A percentile compares a stretch with the other conserved stretches of the same genome.
Evolutionary conservation across 805 yeast genomes (phyloP).

Genomic region (Teunomyces panamensis): DNA sequence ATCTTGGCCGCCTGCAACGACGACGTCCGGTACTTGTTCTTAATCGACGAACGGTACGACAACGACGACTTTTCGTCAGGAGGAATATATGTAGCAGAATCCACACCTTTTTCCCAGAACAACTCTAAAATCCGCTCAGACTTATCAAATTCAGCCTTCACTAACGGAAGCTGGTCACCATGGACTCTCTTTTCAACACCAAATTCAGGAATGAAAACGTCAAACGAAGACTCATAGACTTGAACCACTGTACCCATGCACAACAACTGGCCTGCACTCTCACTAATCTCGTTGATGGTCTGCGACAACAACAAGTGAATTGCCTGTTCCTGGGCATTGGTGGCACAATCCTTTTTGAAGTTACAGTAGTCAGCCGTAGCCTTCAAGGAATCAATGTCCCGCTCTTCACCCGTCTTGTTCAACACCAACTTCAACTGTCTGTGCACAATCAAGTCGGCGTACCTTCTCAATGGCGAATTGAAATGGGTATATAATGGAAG

Average conservation of each 20-base stretch:
- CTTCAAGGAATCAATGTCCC: slow-evolving; percentile 65
- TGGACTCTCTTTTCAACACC: slow-evolving; percentile 96
- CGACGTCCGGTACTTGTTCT: slow-evolving; percentile 72
- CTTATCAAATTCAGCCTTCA: slow-evolving; percentile 89
- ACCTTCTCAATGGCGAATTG: slow-evolving; percentile 88
- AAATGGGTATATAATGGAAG: slow-evolving; percentile 89
- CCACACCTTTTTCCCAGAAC: slow-evolving; percentile 91
- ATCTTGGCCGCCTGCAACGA: slow-evolving; percentile 67
- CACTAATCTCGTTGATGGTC: slow-evolving; percentile 71
- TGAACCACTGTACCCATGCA: slow-evolving; percentile 85
- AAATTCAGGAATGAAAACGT: slow-evolving; percentile 85
- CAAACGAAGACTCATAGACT: slow-evolving; percentile 95
- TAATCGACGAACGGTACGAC: slow-evolving; percentile 73
- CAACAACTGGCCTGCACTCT: slow-evolving; percentile 73
- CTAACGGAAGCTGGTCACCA: slow-evolving; percentile 92
- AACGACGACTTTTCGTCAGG: slow-evolving; percentile 81
- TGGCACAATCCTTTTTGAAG: slow-evolving; percentile 93
- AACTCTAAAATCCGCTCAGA: slow-evolving; percentile 65
- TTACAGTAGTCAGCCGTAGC: slow-evolving; percentile 90
- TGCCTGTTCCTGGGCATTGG: slow-evolving; percentile 91
- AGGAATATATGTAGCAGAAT: slow-evolving; percentile 87
- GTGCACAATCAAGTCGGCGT: slow-evolving; percentile 89
- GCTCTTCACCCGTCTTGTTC: slow-evolving; percentile 32
- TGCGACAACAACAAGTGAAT: slow-evolving; percentile 82
- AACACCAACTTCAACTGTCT: slow-evolving; percentile 79